phyloP scores from a whole-genome alignment of 2,329 filamentous ascomycete species.

The Fusarium tuaranense region DNA sequence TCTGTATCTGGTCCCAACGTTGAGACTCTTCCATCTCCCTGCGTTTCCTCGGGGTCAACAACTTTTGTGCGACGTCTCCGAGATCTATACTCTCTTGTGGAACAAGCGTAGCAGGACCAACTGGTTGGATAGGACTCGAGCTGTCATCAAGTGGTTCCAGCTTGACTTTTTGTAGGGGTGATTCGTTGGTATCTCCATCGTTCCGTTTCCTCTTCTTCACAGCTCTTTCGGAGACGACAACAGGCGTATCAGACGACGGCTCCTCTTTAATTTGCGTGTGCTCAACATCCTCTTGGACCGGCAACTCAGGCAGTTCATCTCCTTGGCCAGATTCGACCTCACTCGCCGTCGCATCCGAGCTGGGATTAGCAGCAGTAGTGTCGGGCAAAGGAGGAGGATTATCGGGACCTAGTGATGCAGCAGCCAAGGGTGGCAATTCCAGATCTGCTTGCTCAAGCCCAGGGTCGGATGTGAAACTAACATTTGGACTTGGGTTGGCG shows the following conservation, averaged over 20 bases:
- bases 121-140: slow-evolving; percentile 46
- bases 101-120: slow-evolving; percentile 38
- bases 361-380: slow-evolving; percentile 17
- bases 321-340: slow-evolving; percentile 39
- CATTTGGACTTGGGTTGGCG: slow-evolving; percentile 25
- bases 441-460: slow-evolving; percentile 44
- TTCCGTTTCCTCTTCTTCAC: slow-evolving; percentile 61
- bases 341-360: slow-evolving; percentile 47
- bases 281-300: slow-evolving; percentile 2
- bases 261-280: slow-evolving; percentile 59
- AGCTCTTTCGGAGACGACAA: slow-evolving; percentile 63
- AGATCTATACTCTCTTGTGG: slow-evolving; percentile 71
- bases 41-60: slow-evolving; percentile 53
- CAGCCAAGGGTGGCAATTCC: slow-evolving; percentile 43
- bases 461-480: slow-evolving; percentile 38
- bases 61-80: slow-evolving; percentile 47
- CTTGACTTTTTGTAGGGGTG: slow-evolving; percentile 55
- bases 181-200: slow-evolving; percentile 36
- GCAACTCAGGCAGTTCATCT: slow-evolving; percentile 42
- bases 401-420: slow-evolving; percentile 30
- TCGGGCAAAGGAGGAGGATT: slow-evolving; percentile 10
- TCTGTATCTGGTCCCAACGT: slow-evolving; percentile 15
- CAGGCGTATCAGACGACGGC: slow-evolving; percentile 64
- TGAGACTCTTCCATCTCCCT: slow-evolving; percentile 40
- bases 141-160: slow-evolving; percentile 49